Evolutionary conservation across 805 yeast genomes (phyloP).

Genomic region (Cyberlindnera xylosilytica): DNA sequence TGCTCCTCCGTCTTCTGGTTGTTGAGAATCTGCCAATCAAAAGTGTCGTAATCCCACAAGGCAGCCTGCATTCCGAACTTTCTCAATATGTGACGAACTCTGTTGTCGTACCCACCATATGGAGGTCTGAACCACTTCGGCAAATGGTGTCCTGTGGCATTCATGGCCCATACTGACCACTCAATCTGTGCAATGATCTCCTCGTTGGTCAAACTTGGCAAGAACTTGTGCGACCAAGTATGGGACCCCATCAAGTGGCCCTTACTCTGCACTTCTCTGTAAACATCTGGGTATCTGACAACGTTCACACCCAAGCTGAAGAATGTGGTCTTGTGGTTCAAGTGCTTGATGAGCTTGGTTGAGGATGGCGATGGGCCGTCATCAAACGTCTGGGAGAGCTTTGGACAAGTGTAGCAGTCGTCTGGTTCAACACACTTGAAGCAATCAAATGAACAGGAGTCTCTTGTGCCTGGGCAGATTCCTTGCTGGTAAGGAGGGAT

Average conservation of each 20-base stretch:
- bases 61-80: slow-evolving; percentile 87
- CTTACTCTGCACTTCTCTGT: slow-evolving; percentile 45
- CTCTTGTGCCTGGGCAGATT: slow-evolving; percentile 51
- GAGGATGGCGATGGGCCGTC: slow-evolving; percentile 90
- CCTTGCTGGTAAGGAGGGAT: slow-evolving; percentile 52
- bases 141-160: slow-evolving; percentile 81
- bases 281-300: slow-evolving; percentile 72
- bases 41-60: slow-evolving; percentile 88
- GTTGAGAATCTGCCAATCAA: slow-evolving; percentile 79
- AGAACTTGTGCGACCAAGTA: slow-evolving; percentile 88
- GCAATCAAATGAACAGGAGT: slow-evolving; percentile 83
- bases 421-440: slow-evolving; percentile 70
- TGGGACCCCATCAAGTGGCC: slow-evolving; percentile 88
- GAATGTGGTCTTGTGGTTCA: slow-evolving; percentile 65
- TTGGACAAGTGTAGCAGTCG: slow-evolving; percentile 73
- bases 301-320: slow-evolving; percentile 84
- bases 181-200: slow-evolving; percentile 83
- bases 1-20: slow-evolving; percentile 48
- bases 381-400: slow-evolving; percentile 84
- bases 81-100: slow-evolving; percentile 74
- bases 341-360: slow-evolving; percentile 48
- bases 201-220: slow-evolving; percentile 76
- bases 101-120: slow-evolving; percentile 88
- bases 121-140: slow-evolving; percentile 98
- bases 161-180: slow-evolving; percentile 98